Evolutionary conservation across 179 eudicot genomes (phyloP), one percentile per base, ranked within the genome.

Genomic region (Silene coronaria): DNA sequence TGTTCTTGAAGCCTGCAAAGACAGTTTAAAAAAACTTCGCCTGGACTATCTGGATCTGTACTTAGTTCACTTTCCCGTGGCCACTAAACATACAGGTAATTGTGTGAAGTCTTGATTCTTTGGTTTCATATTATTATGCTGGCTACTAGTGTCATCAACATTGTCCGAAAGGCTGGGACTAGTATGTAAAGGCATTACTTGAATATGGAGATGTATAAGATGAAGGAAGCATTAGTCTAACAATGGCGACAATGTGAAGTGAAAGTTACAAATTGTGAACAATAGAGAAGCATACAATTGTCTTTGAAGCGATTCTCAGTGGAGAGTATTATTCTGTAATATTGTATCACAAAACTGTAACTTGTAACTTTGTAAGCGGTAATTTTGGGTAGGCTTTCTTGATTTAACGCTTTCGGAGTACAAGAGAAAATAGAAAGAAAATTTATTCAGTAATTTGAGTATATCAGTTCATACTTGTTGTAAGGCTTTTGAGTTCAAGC

Each of bases 61-160:
- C 84, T 88, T 93, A 12, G 81, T 93, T 83, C 98, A 93, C 86
- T 93, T 93, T 79, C 98, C 98, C 26, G 74, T 93, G 48, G 97
- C 98, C 75, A 91, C 91, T 36, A 88, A 83, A 80, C 98, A 93
- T 73, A 93, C 98, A 19, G 98, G 98, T 93, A 77, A 68, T 26
- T 34, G 6, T 27, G 30, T 2, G 11, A 32, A 12, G 13, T 62
- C 14, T 46, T 17, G 32, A 22, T 32, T 53, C 28, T 24, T 64
- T 48, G 13, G 45, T 13, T 42, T 42, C 48, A 0, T 11, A 7
- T 42, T 42, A 9, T 2, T 38, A 5, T 42, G 48, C 48, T 42
- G 48, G 48, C 48, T 42, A 42, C 48, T 42, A 42, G 48, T 13
- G 14, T 2, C 48, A 42, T 42, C 48, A 42, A 11, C 48, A 42